Conservation (phyloP, 352 stramenopile species). For the Phytopythium oedochilum region DNA sequence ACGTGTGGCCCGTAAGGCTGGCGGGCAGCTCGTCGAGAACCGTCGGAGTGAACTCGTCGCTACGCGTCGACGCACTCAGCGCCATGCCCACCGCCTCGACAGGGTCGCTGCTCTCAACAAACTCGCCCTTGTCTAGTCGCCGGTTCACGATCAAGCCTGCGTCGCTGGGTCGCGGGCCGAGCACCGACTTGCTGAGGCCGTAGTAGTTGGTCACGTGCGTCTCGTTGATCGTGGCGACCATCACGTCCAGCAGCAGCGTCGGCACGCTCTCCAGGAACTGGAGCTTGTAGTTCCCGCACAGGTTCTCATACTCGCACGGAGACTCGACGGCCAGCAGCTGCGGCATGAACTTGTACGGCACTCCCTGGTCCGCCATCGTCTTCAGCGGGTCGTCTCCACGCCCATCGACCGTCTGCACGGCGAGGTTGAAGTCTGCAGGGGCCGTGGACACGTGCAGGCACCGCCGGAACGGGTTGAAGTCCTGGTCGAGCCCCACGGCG, state of each 20-base stretch:
- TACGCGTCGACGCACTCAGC: background rate
- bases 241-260: constrained; percentile 52
- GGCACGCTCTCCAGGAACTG: constrained; percentile 54
- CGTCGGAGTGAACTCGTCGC: constrained; percentile 25
- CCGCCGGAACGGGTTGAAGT: constrained; percentile 58
- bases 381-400: constrained; percentile 32
- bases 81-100: constrained; percentile 4
- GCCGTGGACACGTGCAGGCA: constrained; percentile 47
- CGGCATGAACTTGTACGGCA: constrained; percentile 38
- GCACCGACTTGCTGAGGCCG: constrained; percentile 16
- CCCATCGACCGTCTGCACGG: background rate
- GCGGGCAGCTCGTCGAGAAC: constrained; percentile 58
- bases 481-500: constrained; percentile 53
- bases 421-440: background rate
- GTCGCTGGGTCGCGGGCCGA: constrained; percentile 4
- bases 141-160: constrained; percentile 17
- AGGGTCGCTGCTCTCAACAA: constrained; percentile 24
- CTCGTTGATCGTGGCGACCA: constrained; percentile 61
- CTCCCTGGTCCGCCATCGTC: constrained; percentile 24
- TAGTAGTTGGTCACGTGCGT: constrained; percentile 25
- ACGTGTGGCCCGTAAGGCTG: constrained; percentile 57
- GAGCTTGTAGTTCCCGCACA: constrained; percentile 40
- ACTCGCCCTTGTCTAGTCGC: constrained; percentile 34
- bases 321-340: constrained; percentile 46
- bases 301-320: constrained; percentile 27